A percentile compares a stretch with the other conserved stretches of the same genome.
Evolutionary conservation across 148 eudicot genomes (phyloP).

Genomic region (Camellia sinensis): DNA sequence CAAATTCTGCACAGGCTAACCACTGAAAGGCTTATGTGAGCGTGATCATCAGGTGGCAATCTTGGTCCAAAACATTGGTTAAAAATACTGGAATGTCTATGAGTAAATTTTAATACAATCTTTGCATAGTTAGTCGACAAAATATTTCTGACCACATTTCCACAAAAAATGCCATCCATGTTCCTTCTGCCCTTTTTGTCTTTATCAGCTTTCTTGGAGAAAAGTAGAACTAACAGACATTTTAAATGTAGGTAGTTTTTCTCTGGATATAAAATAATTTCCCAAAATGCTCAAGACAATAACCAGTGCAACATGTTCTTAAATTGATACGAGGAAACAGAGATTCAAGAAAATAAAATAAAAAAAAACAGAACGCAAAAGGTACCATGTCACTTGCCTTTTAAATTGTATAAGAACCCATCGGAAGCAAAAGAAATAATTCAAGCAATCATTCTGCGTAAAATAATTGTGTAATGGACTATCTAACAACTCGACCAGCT

Average conservation of each 20-base stretch:
- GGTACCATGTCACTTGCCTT: slow-evolving; percentile 47
- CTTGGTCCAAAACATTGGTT: not conserved
- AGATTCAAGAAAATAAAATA: slow-evolving; percentile 5
- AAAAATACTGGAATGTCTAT: not conserved
- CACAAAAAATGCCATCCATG: not conserved
- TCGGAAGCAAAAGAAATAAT: slow-evolving; percentile 96
- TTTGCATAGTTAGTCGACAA: too few relatives aligned
- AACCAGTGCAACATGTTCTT: not conserved
- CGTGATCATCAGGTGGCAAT: not conserved
- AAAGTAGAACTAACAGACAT: not conserved
- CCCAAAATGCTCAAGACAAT: too few relatives aligned
- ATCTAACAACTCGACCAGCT: slow-evolving; percentile 91
- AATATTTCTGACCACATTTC: not conserved
- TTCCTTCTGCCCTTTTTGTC: not conserved
- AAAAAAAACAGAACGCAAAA: slow-evolving; percentile 11
- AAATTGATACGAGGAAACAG: not conserved
- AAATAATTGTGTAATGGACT: slow-evolving; percentile 78
- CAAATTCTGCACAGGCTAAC: not conserved
- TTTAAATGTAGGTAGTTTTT: not conserved
- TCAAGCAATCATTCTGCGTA: slow-evolving; percentile 82
- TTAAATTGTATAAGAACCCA: slow-evolving; percentile 97
- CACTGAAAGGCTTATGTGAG: not conserved
- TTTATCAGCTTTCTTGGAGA: not conserved
- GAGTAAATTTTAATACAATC: too few relatives aligned
- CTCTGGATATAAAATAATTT: not conserved